Percentiles rank a stretch among this genome's conserved stretches.
These are phyloP conservation scores for Acer saccharum DNA, from an alignment of 345 rosid genomes.

Conservation along the genomic window DNA sequence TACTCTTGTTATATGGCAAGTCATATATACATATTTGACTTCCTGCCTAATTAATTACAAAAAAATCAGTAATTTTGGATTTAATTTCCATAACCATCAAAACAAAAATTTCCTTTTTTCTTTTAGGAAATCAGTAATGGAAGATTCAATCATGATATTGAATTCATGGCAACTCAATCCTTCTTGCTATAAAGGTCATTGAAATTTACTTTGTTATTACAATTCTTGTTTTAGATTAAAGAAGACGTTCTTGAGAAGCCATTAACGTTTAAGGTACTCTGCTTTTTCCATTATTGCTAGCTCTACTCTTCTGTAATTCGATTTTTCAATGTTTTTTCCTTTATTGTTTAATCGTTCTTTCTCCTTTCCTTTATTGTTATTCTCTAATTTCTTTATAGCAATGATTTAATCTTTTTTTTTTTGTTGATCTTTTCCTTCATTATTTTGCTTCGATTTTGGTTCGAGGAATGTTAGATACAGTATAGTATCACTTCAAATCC, in stretches of 20 bases:
- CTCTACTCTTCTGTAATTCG: not conserved
- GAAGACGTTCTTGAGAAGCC: not conserved
- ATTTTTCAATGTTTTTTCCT: not conserved
- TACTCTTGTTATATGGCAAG: not conserved
- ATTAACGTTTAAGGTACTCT: slow-evolving; percentile 5
- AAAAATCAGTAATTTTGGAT: not conserved
- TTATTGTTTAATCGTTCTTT: not conserved
- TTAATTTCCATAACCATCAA: not conserved
- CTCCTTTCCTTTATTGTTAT: not conserved
- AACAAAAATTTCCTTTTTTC: not conserved
- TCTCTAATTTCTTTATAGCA: not conserved
- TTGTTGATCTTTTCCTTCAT: not conserved
- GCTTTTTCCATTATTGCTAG: not conserved
- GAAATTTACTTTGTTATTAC: not conserved
- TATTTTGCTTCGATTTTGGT: not conserved
- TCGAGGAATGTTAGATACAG: not conserved
- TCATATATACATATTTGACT: not conserved
- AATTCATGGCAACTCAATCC: slow-evolving; percentile 5
- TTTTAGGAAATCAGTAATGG: not conserved
- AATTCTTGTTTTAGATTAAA: not conserved
- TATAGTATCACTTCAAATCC: too few species aligned
- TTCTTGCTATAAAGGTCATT: not conserved
- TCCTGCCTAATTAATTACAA: not conserved
- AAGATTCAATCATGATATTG: not conserved
- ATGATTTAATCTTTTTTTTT: not conserved